Evolutionary conservation across 768 basidiomycete species (phyloP).

Genomic region (Trametes elegans): DNA sequence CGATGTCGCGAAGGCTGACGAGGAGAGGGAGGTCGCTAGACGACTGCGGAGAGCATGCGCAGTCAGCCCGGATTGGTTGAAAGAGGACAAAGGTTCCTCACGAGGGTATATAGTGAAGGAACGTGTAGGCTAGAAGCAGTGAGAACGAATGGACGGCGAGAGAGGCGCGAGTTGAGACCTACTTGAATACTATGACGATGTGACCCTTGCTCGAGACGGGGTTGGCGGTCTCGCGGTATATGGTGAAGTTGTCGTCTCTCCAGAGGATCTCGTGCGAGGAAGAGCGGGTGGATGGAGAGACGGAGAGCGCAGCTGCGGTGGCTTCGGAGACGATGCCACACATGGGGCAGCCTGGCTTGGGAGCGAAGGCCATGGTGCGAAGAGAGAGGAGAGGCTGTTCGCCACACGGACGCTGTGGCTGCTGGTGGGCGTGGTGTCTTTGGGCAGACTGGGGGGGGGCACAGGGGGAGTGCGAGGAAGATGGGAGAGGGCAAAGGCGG

Average conservation of each 20-base stretch:
- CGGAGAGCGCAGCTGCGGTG: slow-evolving; percentile 42
- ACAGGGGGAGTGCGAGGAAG: not conserved
- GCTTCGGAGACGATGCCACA: slow-evolving; percentile 69
- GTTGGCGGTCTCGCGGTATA: slow-evolving; percentile 65
- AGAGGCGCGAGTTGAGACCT: slow-evolving; percentile 27
- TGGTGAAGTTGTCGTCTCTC: slow-evolving; percentile 76
- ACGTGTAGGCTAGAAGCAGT: slow-evolving; percentile 63
- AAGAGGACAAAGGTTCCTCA: not conserved
- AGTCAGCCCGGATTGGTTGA: not conserved
- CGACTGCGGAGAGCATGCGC: slow-evolving; percentile 42
- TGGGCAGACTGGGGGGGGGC: not conserved
- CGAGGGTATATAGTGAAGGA: slow-evolving; percentile 69
- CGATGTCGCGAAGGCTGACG: slow-evolving; percentile 57
- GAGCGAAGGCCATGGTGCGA: slow-evolving; percentile 48
- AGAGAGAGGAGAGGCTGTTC: no score
- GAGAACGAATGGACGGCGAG: slow-evolving; percentile 4
- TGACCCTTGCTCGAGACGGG: slow-evolving; percentile 76
- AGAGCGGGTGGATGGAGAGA: slow-evolving; percentile 42
- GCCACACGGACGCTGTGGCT: no score
- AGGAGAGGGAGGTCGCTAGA: slow-evolving; percentile 75
- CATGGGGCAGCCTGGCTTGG: slow-evolving; percentile 73
- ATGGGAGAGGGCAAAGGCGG: not conserved
- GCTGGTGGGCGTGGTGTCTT: no score
- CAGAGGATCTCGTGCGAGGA: slow-evolving; percentile 62
- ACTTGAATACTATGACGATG: slow-evolving; percentile 77